Percentiles rank a stretch among this genome's conserved stretches.
Conservation (phyloP, 805 yeast genomes). For the Cyberlindnera sargentensis region DNA sequence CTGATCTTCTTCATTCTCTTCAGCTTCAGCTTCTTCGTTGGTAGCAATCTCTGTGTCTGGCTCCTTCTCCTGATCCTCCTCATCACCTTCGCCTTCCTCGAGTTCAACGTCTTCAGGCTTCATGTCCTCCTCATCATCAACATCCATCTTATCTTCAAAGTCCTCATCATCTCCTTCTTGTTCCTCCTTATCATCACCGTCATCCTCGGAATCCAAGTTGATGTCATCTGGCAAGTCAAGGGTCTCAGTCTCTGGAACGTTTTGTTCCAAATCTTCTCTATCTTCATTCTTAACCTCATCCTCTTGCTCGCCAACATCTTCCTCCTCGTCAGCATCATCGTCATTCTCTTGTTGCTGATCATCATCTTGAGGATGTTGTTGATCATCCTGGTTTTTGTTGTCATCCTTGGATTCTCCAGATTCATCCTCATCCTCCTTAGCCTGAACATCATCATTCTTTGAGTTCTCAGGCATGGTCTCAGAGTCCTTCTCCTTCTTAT, state of each 20-base stretch:
- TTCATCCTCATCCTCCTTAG: slow-evolving; percentile 31
- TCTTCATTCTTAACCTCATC: slow-evolving; percentile 69
- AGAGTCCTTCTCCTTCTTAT: slow-evolving; percentile 74
- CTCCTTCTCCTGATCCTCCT: slow-evolving; percentile 25
- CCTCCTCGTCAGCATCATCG: slow-evolving; percentile 53
- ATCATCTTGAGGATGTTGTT: slow-evolving; percentile 25
- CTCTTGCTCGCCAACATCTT: slow-evolving; percentile 77
- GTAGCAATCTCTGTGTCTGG: slow-evolving; percentile 22
- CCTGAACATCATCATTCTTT: slow-evolving; percentile 38
- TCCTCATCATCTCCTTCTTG: slow-evolving; percentile 25
- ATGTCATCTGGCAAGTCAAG: slow-evolving; percentile 90
- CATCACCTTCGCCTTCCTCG: slow-evolving; percentile 21
- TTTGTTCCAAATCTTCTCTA: slow-evolving; percentile 58
- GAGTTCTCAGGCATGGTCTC: slow-evolving; percentile 59
- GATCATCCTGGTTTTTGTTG: slow-evolving; percentile 25
- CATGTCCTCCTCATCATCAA: slow-evolving; percentile 30
- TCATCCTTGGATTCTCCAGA: slow-evolving; percentile 13
- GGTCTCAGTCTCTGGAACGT: slow-evolving; percentile 79
- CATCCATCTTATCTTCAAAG: slow-evolving; percentile 37
- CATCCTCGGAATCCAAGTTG: slow-evolving; percentile 73
- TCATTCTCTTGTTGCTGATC: slow-evolving; percentile 38
- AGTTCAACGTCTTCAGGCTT: slow-evolving; percentile 11
- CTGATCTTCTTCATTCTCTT: slow-evolving; percentile 23
- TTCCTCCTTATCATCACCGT: slow-evolving; percentile 36
- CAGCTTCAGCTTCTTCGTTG: slow-evolving; percentile 28